phyloP scores from a whole-genome alignment of 129 eudicot species.

The Flaveria sonorensis region DNA sequence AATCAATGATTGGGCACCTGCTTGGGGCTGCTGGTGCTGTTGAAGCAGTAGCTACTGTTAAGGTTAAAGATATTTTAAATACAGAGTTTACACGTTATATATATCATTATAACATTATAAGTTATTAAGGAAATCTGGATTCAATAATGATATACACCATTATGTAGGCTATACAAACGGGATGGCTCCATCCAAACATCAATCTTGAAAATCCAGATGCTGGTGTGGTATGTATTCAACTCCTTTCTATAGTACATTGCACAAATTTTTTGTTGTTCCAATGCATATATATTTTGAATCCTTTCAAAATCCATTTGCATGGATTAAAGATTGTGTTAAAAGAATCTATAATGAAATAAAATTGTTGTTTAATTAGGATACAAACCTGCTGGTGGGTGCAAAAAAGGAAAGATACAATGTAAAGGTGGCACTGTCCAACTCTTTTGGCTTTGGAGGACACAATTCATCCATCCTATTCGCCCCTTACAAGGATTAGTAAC shows the following conservation, averaged over 20 bases:
- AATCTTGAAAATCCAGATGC: conserved; percentile 69
- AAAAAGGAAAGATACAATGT: conserved; percentile 55
- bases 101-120: background rate
- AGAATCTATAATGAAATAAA: background rate
- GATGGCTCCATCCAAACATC: conserved; percentile 78
- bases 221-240: conserved; percentile 58
- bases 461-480: conserved; percentile 74
- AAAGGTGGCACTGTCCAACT: conserved; percentile 72
- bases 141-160: background rate
- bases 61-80: conserved; percentile 28
- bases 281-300: background rate
- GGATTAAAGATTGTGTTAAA: background rate
- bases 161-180: conserved; percentile 69
- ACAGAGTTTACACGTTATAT: background rate
- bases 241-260: background rate
- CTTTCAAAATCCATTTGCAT: background rate
- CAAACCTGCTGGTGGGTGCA: conserved; percentile 57
- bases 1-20: conserved; percentile 56
- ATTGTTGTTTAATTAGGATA: conserved; percentile 43
- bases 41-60: conserved; percentile 57
- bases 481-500: conserved; percentile 49
- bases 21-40: conserved; percentile 62
- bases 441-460: conserved; percentile 84
- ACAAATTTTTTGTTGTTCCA: background rate
- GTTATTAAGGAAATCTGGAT: background rate